Evolutionary conservation across 306 rosid species (phyloP).

Genomic region (Cyclanthera cordifolia): DNA sequence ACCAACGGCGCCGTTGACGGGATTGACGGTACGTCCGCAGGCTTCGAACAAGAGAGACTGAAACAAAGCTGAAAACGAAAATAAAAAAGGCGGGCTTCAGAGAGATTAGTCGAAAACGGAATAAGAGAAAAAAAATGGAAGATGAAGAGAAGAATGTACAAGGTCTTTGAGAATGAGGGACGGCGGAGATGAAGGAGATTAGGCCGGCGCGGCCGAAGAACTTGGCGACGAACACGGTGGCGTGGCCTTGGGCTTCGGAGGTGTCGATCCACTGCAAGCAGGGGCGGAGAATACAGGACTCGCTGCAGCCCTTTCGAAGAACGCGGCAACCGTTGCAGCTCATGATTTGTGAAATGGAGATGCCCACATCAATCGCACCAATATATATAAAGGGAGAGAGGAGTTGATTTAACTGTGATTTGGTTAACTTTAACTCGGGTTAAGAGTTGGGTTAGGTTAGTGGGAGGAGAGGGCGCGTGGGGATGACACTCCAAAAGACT

Average conservation of each 20-base stretch:
- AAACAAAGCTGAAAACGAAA: slow-evolving; percentile 41
- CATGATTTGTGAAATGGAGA: slow-evolving; percentile 22
- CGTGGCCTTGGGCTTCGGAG: slow-evolving; percentile 88
- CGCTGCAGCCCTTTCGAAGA: slow-evolving; percentile 97
- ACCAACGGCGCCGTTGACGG: slow-evolving; percentile 75
- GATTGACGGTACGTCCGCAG: slow-evolving; percentile 69
- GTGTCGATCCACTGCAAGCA: slow-evolving; percentile 84
- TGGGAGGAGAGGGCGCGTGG: slow-evolving; percentile 4
- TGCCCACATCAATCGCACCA: too few species aligned
- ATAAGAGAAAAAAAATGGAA: neutral
- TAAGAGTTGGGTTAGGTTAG: neutral
- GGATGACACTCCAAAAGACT: slow-evolving; percentile 76
- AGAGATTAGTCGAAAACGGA: neutral
- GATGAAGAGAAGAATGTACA: slow-evolving; percentile 22
- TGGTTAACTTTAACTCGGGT: too few species aligned
- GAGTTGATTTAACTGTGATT: neutral
- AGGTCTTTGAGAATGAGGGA: slow-evolving; percentile 64
- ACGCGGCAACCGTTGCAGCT: slow-evolving; percentile 99
- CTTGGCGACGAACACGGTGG: slow-evolving; percentile 92
- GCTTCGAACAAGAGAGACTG: slow-evolving; percentile 73
- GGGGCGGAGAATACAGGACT: slow-evolving; percentile 73
- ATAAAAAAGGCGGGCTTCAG: neutral
- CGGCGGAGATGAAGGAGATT: slow-evolving; percentile 94
- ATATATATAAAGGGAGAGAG: slow-evolving; percentile 14
- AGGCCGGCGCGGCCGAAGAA: slow-evolving; percentile 99